Evolutionary conservation across 345 rosid species (phyloP), one percentile per base, ranked within the genome.

Genomic region (Linum tenue): DNA sequence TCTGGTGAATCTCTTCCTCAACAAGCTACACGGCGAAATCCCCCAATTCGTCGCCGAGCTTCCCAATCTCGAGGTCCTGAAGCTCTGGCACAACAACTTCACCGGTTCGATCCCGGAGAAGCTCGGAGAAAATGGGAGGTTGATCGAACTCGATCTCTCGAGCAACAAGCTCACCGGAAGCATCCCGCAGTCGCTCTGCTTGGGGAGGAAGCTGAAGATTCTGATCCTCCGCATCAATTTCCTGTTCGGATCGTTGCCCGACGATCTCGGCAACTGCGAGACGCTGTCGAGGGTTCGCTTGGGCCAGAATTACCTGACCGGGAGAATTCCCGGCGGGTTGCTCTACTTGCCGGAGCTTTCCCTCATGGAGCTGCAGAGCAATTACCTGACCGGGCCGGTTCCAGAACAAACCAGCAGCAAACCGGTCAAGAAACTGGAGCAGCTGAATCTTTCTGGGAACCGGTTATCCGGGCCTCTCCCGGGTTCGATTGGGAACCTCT

Each of bases 121-220:
- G 55, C 85, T 86, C 17, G 92, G 92, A 56, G 67, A 57, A 39
- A 83, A 81, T 17, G 80, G 86, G 64, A 81, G 69, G 76, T 80
- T 87, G 39, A 74, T 68, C 36, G 64, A 56, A 39, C 81, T 87
- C 16, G 92, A 87, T 67, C 73, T 87, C 62, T 87, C 92, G n/a
- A 76, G 82, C 71, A 84, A 84, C 70, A 87, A 84, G 82, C 87
- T 87, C 42, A 87, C 92, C 0, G 92, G 92, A 51, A 71, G 60
- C 38, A 77, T 87, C 74, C 92, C 92, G 3, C 70, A 57, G 38
- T 53, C 70, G 37, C 60, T 87, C 56, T 87, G 92, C 55, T 65
- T 63, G 35, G 79, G 77, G 6, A 83, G 79, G 64, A 74, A 56
- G 76, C 79, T 87, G 31, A 63, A 55, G 70, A 74, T 72, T 38